Conservation (phyloP, 257 asterid species). For the Coffea canephora region DNA sequence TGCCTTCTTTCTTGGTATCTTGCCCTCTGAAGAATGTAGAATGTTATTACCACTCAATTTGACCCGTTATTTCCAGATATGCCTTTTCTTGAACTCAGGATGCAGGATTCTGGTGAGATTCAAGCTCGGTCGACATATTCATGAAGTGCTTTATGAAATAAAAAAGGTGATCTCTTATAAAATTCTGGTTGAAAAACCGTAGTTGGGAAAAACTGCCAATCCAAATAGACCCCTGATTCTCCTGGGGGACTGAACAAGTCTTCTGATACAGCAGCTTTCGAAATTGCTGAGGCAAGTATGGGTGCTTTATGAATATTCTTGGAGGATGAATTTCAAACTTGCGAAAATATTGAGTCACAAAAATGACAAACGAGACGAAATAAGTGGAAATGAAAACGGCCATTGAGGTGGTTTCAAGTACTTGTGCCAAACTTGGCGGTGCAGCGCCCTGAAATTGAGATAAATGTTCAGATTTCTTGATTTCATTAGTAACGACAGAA, state of each 20-base stretch:
- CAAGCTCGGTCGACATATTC: constrained; percentile 17
- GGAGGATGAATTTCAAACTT: constrained; percentile 42
- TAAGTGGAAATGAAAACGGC: constrained; percentile 37
- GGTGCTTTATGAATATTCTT: constrained; percentile 31
- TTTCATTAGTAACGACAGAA: constrained; percentile 38
- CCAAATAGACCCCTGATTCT: neutral
- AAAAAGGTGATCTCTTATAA: constrained; percentile 48
- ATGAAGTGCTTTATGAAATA: constrained; percentile 37
- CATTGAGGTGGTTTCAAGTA: constrained; percentile 44
- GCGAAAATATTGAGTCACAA: constrained; percentile 34
- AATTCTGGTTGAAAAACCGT: constrained; percentile 34
- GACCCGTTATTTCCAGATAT: no score
- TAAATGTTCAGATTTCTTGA: constrained; percentile 34
- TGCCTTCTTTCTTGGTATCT: no score
- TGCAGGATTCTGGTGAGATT: no score
- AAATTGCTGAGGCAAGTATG: constrained; percentile 55
- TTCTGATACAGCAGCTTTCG: constrained; percentile 39
- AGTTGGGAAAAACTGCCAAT: no score
- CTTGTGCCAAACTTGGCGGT: constrained; percentile 37
- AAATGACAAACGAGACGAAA: constrained; percentile 39
- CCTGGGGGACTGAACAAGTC: constrained; percentile 35
- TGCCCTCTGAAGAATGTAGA: no score
- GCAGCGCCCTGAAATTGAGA: constrained; percentile 35
- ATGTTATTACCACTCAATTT: no score
- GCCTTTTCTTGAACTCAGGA: no score